These are phyloP conservation scores for Tetrahymena elliotti DNA, from an alignment of 73 alveolate genomes.

Conservation along the genomic window DNA sequence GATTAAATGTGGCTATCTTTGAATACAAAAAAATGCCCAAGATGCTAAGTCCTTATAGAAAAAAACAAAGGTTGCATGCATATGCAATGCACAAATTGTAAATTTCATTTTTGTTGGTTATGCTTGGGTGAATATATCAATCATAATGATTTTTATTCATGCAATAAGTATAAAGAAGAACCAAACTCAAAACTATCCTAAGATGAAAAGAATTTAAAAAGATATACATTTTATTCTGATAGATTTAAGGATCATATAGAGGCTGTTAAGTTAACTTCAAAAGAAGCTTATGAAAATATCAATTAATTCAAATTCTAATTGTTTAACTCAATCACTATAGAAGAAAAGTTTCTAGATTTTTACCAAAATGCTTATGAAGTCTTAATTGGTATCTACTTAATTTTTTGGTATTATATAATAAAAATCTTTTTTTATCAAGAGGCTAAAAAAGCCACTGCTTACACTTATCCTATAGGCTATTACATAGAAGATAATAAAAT, in stretches of 20 bases:
- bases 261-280: not conserved
- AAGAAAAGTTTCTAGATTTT: not conserved
- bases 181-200: not conserved
- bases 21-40: slow-evolving; percentile 56
- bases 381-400: not conserved
- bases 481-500: not conserved
- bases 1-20: not conserved
- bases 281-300: not conserved
- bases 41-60: slow-evolving; percentile 61
- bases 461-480: not conserved
- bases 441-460: not conserved
- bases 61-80: slow-evolving; percentile 80
- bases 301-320: not conserved
- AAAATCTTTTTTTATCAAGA: not conserved
- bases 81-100: slow-evolving; percentile 74
- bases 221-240: not conserved
- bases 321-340: not conserved
- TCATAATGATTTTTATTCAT: not conserved
- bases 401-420: not conserved
- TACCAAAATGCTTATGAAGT: not conserved
- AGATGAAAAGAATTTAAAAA: not conserved
- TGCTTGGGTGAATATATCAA: slow-evolving; percentile 68
- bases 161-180: not conserved
- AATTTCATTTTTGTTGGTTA: slow-evolving; percentile 78
- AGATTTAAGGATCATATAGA: not conserved